Conservation (phyloP, 441 rosid genomes). For the Populus tomentosa region DNA sequence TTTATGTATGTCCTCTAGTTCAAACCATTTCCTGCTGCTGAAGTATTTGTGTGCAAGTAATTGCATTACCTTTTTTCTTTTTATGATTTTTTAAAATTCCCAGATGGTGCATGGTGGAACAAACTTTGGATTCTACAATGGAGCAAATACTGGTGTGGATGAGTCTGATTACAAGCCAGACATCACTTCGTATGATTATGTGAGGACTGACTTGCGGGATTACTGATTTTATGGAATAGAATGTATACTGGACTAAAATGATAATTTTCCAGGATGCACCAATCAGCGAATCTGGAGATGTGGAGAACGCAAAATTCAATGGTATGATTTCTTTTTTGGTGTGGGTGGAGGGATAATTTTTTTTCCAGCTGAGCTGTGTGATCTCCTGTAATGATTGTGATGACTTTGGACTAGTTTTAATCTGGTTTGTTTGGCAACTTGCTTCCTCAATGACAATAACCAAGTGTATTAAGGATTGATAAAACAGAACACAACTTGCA, state of each 20-base stretch:
- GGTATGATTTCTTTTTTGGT: constrained; percentile 36
- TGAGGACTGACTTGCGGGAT: constrained; percentile 26
- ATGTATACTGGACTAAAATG: constrained; percentile 13
- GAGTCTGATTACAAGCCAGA: constrained; percentile 83
- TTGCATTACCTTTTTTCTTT: background rate
- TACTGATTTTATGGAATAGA: background rate
- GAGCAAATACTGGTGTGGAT: constrained; percentile 75
- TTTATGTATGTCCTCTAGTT: constrained; percentile 55
- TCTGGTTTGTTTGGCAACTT: background rate
- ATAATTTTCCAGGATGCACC: constrained; percentile 78
- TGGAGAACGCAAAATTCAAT: constrained; percentile 61
- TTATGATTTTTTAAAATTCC: constrained; percentile 15
- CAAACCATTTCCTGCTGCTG: constrained; percentile 12
- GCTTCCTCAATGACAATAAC: background rate
- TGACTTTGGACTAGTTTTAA: background rate
- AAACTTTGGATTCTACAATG: constrained; percentile 93
- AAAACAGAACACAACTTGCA: background rate
- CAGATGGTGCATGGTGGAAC: constrained; percentile 99
- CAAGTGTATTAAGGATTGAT: background rate
- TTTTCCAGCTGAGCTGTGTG: too few relatives aligned
- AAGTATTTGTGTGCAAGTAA: constrained; percentile 9
- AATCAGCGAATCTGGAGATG: constrained; percentile 85
- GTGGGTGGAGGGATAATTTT: background rate
- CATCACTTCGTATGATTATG: constrained; percentile 96
- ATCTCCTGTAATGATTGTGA: background rate